A percentile compares a stretch with the other conserved stretches of the same genome.
Conservation (phyloP, 2,329 filamentous ascomycete species). For the Orbilia ellipsospora region DNA sequence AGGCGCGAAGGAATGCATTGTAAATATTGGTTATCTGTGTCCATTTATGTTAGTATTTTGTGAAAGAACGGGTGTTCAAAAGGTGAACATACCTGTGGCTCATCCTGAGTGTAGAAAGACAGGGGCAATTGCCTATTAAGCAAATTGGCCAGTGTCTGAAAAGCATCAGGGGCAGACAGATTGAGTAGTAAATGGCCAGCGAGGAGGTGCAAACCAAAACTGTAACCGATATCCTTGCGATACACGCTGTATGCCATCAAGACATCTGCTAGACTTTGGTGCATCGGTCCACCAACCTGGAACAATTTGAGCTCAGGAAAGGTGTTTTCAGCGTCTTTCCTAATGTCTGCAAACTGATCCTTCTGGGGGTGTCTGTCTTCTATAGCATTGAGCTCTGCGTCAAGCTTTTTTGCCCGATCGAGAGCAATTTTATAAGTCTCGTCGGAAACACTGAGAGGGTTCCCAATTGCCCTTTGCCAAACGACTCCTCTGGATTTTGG, state of each 20-base stretch:
- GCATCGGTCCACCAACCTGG: conserved; percentile 69
- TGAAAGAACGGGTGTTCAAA: background rate
- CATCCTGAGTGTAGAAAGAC: conserved; percentile 78
- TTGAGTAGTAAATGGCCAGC: conserved; percentile 80
- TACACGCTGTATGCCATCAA: conserved; percentile 84
- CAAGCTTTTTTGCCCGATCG: conserved; percentile 72
- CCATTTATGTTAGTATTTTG: conserved; percentile 1
- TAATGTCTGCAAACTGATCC: conserved; percentile 62
- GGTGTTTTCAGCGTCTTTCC: conserved; percentile 70
- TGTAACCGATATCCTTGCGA: conserved; percentile 81
- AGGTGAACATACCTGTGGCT: conserved; percentile 65
- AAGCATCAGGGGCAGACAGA: conserved; percentile 71
- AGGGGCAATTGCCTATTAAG: conserved; percentile 80
- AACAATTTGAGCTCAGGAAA: conserved; percentile 69
- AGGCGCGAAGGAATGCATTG: conserved; percentile 74
- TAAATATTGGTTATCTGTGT: conserved; percentile 72
- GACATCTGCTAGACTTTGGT: conserved; percentile 76
- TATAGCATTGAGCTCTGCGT: conserved; percentile 68
- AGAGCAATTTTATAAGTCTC: conserved; percentile 78
- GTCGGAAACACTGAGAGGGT: conserved; percentile 75
- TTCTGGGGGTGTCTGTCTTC: conserved; percentile 59
- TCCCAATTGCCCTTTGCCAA: conserved; percentile 78
- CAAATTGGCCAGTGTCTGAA: conserved; percentile 78
- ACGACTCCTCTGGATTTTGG: conserved; percentile 75
- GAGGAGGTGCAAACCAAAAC: conserved; percentile 78